A percentile compares a stretch with the other conserved stretches of the same genome.
Evolutionary conservation across 148 eudicot genomes (phyloP).

Genomic region (Camellia lanceoleosa): DNA sequence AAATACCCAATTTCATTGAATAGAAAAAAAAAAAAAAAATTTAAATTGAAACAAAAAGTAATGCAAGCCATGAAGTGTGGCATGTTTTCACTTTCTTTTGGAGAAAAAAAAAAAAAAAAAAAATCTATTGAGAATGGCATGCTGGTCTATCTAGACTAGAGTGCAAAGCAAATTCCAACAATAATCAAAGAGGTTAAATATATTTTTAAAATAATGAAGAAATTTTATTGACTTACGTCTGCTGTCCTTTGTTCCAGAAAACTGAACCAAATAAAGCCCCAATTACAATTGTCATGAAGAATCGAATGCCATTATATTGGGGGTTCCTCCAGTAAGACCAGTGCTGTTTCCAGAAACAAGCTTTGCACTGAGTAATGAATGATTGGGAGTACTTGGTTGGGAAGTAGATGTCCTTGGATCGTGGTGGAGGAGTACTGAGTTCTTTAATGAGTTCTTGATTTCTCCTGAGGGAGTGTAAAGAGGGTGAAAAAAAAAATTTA

Average conservation of each 20-base stretch:
- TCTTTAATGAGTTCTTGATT: slow-evolving; percentile 55
- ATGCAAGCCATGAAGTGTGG: not conserved
- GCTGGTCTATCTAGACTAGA: not conserved
- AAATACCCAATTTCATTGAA: not conserved
- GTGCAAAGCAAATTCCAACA: not conserved
- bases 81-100: not conserved
- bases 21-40: not conserved
- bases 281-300: slow-evolving; percentile 32
- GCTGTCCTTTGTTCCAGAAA: slow-evolving; percentile 52
- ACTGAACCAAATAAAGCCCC: slow-evolving; percentile 55
- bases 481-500: not conserved
- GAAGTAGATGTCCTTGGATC: slow-evolving; percentile 49
- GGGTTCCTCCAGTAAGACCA: slow-evolving; percentile 82
- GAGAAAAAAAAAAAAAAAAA: not conserved
- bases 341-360: slow-evolving; percentile 70
- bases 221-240: slow-evolving; percentile 42
- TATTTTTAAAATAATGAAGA: not conserved
- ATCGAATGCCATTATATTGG: slow-evolving; percentile 50
- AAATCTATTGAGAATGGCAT: not conserved
- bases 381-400: slow-evolving; percentile 56
- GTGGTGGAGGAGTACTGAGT: slow-evolving; percentile 36
- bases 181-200: not conserved
- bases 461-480: slow-evolving; percentile 28
- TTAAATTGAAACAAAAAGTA: not conserved
- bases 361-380: slow-evolving; percentile 45